Evolutionary conservation across 2,329 filamentous ascomycete genomes (phyloP).

Genomic region (Hymenoscyphus albidus): DNA sequence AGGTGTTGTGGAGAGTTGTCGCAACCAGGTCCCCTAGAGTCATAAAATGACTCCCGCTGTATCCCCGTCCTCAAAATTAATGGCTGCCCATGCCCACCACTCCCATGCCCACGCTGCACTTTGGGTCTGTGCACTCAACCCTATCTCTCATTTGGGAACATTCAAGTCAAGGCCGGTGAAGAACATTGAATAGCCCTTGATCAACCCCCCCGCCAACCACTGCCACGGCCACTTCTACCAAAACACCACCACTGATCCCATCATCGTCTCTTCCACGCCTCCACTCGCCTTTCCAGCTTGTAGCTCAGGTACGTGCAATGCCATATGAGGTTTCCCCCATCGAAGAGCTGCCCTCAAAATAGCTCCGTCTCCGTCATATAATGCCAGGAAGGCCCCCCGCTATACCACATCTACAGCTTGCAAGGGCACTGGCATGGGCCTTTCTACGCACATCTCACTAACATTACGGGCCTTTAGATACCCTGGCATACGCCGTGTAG

Average conservation of each 20-base stretch:
- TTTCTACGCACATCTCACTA: conserved; percentile 6
- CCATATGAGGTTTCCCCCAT: conserved; percentile 7
- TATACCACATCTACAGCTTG: conserved; percentile 19
- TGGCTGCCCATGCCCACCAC: background rate
- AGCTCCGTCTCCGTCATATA: conserved; percentile 29
- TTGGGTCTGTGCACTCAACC: conserved; percentile 7
- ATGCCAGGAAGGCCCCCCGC: conserved; percentile 22
- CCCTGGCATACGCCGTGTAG: background rate
- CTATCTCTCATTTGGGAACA: conserved; percentile 11
- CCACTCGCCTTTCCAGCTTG: conserved; percentile 12
- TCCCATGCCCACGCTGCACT: conserved; percentile 1
- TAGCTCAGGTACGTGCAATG: conserved; percentile 30
- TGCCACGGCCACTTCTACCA: background rate
- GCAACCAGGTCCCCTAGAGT: conserved; percentile 13
- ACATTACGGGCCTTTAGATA: background rate
- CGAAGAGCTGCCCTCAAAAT: conserved; percentile 10
- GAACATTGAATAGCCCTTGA: conserved; percentile 2
- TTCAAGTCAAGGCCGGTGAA: conserved; percentile 8
- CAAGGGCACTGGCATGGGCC: background rate
- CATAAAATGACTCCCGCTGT: conserved; percentile 16
- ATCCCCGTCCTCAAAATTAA: conserved; percentile 10
- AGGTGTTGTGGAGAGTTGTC: conserved; percentile 18
- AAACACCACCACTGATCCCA: background rate
- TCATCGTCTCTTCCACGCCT: conserved; percentile 10
- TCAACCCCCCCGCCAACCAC: background rate